Conservation (phyloP, 2,329 filamentous ascomycete genomes). For the Hortaea werneckii region DNA sequence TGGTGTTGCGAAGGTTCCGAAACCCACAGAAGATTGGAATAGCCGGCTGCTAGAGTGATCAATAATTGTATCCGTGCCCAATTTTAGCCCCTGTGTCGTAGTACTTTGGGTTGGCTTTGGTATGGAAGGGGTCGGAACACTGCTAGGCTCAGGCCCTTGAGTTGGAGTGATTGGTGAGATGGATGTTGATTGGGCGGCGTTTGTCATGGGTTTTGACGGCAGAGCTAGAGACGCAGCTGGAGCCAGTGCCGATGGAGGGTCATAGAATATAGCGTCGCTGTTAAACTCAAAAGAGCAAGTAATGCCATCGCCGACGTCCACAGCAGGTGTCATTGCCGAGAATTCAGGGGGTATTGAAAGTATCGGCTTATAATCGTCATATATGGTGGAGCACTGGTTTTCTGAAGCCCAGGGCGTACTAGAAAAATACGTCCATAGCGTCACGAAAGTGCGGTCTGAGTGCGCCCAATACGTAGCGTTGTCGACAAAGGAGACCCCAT, state of each 20-base stretch:
- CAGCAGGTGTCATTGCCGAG: conserved; percentile 4
- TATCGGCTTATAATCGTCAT: conserved; percentile 13
- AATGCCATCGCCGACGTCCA: background rate
- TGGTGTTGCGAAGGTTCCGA: no score
- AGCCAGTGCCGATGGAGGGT: conserved; percentile 1
- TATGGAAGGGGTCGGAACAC: background rate
- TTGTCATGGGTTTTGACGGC: background rate
- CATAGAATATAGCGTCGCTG: conserved; percentile 11
- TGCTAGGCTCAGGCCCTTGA: background rate
- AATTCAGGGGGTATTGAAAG: conserved; percentile 12
- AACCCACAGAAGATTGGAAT: background rate
- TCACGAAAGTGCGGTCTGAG: no score
- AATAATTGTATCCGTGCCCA: background rate
- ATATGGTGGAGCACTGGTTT: conserved; percentile 17
- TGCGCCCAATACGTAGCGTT: background rate
- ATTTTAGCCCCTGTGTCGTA: no score
- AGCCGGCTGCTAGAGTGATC: background rate
- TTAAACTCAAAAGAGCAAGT: conserved; percentile 4
- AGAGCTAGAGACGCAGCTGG: background rate
- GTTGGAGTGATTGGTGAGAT: background rate
- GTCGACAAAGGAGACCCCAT: background rate
- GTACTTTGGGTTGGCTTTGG: background rate
- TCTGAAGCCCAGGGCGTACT: conserved; percentile 1
- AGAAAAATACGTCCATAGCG: background rate
- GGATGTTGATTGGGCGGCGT: background rate